phyloP scores from a whole-genome alignment of 768 basidiomycete species.

The Naganishia onofrii region DNA sequence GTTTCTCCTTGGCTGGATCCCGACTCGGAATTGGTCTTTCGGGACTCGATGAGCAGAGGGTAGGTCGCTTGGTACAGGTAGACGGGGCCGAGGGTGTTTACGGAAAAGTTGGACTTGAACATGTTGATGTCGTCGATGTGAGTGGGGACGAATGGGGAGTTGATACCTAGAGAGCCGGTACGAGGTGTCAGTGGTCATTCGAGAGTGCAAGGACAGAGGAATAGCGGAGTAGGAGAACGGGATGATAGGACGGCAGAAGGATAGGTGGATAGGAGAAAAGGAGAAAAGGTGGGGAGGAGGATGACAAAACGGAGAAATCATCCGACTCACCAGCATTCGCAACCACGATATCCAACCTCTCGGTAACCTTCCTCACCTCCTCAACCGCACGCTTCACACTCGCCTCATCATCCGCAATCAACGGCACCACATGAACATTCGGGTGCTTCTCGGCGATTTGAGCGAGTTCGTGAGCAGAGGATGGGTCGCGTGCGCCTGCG shows the following conservation, averaged over 20 bases:
- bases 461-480: conserved; percentile 14
- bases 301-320: too few species aligned
- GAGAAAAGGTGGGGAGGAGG: too few species aligned
- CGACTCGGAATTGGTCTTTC: neutral
- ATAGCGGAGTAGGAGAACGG: neutral
- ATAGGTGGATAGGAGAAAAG: too few species aligned
- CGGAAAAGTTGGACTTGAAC: conserved; percentile 8
- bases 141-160: neutral
- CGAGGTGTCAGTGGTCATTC: too few species aligned
- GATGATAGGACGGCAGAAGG: neutral
- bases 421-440: conserved; percentile 31
- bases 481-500: conserved; percentile 33
- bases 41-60: conserved; percentile 21
- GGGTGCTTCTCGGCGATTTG: conserved; percentile 18
- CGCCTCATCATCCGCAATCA: conserved; percentile 34
- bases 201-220: too few species aligned
- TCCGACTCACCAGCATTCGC: conserved; percentile 39
- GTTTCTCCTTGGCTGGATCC: too few species aligned
- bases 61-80: conserved; percentile 30
- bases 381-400: conserved; percentile 36
- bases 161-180: neutral
- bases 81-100: conserved; percentile 33
- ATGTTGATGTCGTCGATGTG: neutral
- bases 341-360: conserved; percentile 41
- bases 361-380: conserved; percentile 33